Percentiles rank a stretch among this genome's conserved stretches.
Evolutionary conservation across 2,329 filamentous ascomycete species (phyloP).

Genomic region (Cladophialophora carrionii): DNA sequence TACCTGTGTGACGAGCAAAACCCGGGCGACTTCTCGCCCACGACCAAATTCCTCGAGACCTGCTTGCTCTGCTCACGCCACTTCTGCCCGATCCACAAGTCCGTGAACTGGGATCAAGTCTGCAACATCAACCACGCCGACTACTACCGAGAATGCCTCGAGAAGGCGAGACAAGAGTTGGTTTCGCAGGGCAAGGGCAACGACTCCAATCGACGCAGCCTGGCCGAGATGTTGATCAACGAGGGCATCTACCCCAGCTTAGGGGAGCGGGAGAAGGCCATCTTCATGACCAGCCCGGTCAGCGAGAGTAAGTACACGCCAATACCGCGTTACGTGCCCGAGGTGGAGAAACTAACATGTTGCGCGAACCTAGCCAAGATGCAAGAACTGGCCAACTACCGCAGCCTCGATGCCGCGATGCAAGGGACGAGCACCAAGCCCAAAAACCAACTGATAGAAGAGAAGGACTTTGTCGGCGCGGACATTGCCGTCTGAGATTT

Average conservation of each 20-base stretch:
- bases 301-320: constrained; percentile 29
- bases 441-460: constrained; percentile 33
- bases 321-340: neutral
- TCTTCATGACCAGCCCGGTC: constrained; percentile 38
- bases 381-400: constrained; percentile 34
- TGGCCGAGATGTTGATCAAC: constrained; percentile 35
- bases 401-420: constrained; percentile 37
- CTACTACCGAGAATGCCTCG: constrained; percentile 37
- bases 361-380: constrained; percentile 30
- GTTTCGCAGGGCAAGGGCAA: constrained; percentile 26
- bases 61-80: constrained; percentile 37
- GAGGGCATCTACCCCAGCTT: constrained; percentile 38
- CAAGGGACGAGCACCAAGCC: constrained; percentile 28
- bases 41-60: constrained; percentile 38
- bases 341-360: neutral
- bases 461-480: constrained; percentile 35
- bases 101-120: constrained; percentile 33
- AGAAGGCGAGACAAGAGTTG: constrained; percentile 31
- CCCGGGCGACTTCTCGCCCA: constrained; percentile 39
- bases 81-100: constrained; percentile 39
- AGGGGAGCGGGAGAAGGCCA: constrained; percentile 39
- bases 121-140: constrained; percentile 39
- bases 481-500: constrained; percentile 35
- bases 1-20: constrained; percentile 40
- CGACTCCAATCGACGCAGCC: constrained; percentile 23